These are phyloP conservation scores for Ascochyta rabiei DNA, from an alignment of 2,329 filamentous ascomycete genomes.

Conservation along the genomic window DNA sequence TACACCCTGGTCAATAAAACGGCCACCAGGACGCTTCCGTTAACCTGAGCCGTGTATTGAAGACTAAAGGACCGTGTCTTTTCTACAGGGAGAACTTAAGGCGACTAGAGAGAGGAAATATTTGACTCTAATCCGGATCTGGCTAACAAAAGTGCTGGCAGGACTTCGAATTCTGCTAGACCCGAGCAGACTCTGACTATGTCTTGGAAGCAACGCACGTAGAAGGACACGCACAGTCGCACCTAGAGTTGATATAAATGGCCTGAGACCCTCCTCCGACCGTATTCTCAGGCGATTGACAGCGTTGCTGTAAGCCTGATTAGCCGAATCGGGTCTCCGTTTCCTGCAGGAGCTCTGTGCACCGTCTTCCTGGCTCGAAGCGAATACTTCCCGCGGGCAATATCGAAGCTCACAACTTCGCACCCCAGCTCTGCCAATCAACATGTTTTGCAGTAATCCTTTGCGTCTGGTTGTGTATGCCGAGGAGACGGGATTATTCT, in stretches of 20 bases:
- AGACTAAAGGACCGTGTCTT: constrained; percentile 26
- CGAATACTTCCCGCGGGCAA: constrained; percentile 21
- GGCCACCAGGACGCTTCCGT: neutral
- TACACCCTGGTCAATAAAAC: neutral
- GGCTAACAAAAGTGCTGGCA: too few relatives aligned
- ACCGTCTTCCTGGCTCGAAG: constrained; percentile 25
- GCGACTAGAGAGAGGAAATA: too few relatives aligned
- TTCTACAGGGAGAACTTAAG: neutral
- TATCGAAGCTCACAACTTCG: neutral
- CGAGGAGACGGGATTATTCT: neutral
- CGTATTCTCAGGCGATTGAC: neutral
- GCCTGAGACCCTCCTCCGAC: neutral
- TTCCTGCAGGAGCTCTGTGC: constrained; percentile 24
- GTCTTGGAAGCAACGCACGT: neutral
- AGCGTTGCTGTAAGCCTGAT: neutral
- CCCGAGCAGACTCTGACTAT: too few relatives aligned
- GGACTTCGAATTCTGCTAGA: too few relatives aligned
- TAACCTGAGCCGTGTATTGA: constrained; percentile 6
- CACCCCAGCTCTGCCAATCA: neutral
- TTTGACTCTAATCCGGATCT: too few relatives aligned
- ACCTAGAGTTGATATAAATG: constrained; percentile 21
- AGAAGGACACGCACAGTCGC: constrained; percentile 15
- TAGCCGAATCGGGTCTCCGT: constrained; percentile 16
- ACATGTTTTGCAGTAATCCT: neutral
- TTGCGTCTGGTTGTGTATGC: constrained; percentile 16